Evolutionary conservation across 257 asterid genomes (phyloP).

Genomic region (Fraxinus anomala): DNA sequence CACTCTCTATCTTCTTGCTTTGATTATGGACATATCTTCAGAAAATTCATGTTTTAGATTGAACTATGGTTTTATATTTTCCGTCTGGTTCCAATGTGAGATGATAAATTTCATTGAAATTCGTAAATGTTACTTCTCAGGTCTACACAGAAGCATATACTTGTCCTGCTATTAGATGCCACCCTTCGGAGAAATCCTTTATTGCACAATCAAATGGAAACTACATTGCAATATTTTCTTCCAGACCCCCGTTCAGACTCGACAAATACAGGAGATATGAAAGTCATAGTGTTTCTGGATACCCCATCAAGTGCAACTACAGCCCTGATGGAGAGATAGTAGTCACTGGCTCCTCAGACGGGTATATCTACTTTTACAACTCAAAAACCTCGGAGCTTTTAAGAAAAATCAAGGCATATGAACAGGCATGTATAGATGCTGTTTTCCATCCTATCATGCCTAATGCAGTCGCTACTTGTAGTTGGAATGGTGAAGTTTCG

Average conservation of each 20-base stretch:
- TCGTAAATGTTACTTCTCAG: conserved; percentile 36
- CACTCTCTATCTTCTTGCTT: conserved; percentile 2
- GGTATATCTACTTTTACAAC: conserved; percentile 67
- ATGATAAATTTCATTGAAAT: not conserved
- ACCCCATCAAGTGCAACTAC: conserved; percentile 85
- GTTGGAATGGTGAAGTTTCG: conserved; percentile 77
- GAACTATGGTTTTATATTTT: not conserved
- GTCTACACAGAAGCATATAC: conserved; percentile 90
- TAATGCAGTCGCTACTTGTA: conserved; percentile 68
- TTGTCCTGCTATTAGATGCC: conserved; percentile 74
- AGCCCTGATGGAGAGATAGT: conserved; percentile 63
- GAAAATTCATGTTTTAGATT: not conserved
- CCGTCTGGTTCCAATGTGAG: not conserved
- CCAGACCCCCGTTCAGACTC: conserved; percentile 69
- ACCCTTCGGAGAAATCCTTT: conserved; percentile 79
- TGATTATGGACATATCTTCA: not conserved
- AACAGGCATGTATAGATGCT: conserved; percentile 69
- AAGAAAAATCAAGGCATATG: conserved; percentile 59
- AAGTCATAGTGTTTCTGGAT: conserved; percentile 83
- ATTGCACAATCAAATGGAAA: conserved; percentile 92
- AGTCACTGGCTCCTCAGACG: conserved; percentile 84
- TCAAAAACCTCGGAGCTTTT: conserved; percentile 59
- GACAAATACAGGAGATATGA: conserved; percentile 78
- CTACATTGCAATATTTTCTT: conserved; percentile 80
- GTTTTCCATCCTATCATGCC: conserved; percentile 73